A percentile compares a stretch with the other conserved stretches of the same genome.
phyloP scores from a whole-genome alignment of 768 basidiomycete species.

The Artomyces pyxidatus region DNA sequence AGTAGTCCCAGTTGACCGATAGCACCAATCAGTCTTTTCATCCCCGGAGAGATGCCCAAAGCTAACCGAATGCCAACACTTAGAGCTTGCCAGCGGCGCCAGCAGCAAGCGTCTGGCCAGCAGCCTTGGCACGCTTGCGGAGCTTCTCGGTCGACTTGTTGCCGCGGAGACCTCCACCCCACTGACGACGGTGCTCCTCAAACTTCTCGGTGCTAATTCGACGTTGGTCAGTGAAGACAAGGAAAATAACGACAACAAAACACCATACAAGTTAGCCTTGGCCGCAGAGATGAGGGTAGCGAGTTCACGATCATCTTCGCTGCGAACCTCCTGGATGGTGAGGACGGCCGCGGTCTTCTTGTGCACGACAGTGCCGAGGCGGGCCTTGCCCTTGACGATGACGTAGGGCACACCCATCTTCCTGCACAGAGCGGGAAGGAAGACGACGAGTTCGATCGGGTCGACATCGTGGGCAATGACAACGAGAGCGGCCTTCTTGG shows the following conservation, averaged over 20 bases:
- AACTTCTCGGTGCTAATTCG: slow-evolving; percentile 74
- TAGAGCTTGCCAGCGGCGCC: slow-evolving; percentile 60
- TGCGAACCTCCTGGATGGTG: slow-evolving; percentile 88
- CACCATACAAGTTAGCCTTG: slow-evolving; percentile 90
- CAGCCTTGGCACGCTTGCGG: slow-evolving; percentile 88
- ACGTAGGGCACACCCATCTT: slow-evolving; percentile 99
- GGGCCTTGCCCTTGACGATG: slow-evolving; percentile 97
- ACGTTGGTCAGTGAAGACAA: not conserved
- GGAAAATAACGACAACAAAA: not conserved
- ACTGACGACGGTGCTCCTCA: slow-evolving; percentile 83
- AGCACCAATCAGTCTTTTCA: too few relatives aligned
- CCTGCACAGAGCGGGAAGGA: slow-evolving; percentile 95
- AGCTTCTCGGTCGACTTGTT: slow-evolving; percentile 93
- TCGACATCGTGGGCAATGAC: slow-evolving; percentile 97
- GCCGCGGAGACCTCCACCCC: slow-evolving; percentile 96
- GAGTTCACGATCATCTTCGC: slow-evolving; percentile 90
- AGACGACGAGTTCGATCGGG: slow-evolving; percentile 98
- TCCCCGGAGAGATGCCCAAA: too few relatives aligned
- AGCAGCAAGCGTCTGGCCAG: slow-evolving; percentile 57
- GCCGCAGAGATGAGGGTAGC: slow-evolving; percentile 87
- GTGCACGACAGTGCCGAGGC: slow-evolving; percentile 95
- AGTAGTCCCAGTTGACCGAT: too few relatives aligned
- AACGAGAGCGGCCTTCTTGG: slow-evolving; percentile 95
- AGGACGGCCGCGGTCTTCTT: slow-evolving; percentile 96
- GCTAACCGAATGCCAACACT: slow-evolving; percentile 12